These are phyloP conservation scores for Fusarium subglutinans DNA, from an alignment of 2,329 filamentous ascomycete genomes.

Conservation along the genomic window DNA sequence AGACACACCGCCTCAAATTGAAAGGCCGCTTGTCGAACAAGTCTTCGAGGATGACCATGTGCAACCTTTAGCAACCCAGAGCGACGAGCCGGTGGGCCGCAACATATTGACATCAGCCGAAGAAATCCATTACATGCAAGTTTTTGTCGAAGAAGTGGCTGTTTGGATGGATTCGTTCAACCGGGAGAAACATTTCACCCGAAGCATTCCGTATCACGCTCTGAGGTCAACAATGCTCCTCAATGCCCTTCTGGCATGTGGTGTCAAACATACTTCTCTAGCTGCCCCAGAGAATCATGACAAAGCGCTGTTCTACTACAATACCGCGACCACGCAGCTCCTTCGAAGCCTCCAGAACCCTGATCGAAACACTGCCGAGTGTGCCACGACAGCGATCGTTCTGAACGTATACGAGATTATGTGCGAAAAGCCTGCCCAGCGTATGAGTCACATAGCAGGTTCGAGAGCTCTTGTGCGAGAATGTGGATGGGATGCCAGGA, in stretches of 20 bases:
- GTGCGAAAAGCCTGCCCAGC: conserved; percentile 79
- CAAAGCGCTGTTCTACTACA: conserved; percentile 84
- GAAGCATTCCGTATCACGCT: conserved; percentile 83
- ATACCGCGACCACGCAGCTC: conserved; percentile 82
- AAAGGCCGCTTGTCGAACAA: neutral
- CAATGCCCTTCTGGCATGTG: conserved; percentile 89
- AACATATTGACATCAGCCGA: conserved; percentile 78
- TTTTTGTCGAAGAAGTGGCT: conserved; percentile 89
- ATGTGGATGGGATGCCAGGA: conserved; percentile 85
- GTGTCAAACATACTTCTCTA: conserved; percentile 80
- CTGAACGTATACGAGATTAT: conserved; percentile 95
- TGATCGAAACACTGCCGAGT: conserved; percentile 83
- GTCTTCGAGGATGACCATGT: neutral
- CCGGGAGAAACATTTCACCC: conserved; percentile 84
- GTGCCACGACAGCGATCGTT: conserved; percentile 86
- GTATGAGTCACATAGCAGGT: conserved; percentile 91
- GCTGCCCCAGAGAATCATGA: conserved; percentile 78
- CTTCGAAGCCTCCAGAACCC: conserved; percentile 83
- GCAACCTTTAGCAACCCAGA: neutral
- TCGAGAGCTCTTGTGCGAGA: conserved; percentile 88
- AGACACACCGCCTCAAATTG: conserved; percentile 36
- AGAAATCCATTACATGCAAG: conserved; percentile 88
- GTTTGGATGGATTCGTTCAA: conserved; percentile 96
- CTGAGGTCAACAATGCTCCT: conserved; percentile 87
- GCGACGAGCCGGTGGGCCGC: conserved; percentile 45